A percentile compares a stretch with the other conserved stretches of the same genome.
Evolutionary conservation across 306 rosid species (phyloP).

Genomic region (Mimosa bimucronata): DNA sequence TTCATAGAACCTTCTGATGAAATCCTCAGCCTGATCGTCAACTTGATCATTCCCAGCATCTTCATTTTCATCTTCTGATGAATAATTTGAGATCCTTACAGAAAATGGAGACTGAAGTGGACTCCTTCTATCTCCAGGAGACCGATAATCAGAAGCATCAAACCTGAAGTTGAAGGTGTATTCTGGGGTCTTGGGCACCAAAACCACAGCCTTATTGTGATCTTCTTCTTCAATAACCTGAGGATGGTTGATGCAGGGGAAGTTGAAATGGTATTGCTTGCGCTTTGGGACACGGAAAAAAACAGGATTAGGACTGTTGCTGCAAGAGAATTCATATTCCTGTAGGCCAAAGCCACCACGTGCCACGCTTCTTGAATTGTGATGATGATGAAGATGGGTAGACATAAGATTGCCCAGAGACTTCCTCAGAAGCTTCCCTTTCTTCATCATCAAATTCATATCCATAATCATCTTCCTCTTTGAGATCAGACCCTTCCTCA

Average conservation of each 20-base stretch:
- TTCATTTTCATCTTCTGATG: slow-evolving; percentile 49
- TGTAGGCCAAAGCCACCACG: slow-evolving; percentile 41
- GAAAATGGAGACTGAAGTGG: slow-evolving; percentile 50
- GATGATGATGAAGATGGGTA: slow-evolving; percentile 32
- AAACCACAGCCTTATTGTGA: slow-evolving; percentile 29
- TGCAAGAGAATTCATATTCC: slow-evolving; percentile 59
- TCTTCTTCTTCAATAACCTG: slow-evolving; percentile 38
- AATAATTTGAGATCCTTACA: slow-evolving; percentile 50
- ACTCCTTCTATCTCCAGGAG: slow-evolving; percentile 41
- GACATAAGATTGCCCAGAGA: slow-evolving; percentile 51
- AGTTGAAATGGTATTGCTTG: slow-evolving; percentile 49
- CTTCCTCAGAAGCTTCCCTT: slow-evolving; percentile 53
- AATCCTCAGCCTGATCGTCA: slow-evolving; percentile 61
- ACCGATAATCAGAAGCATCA: slow-evolving; percentile 39
- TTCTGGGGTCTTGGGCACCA: slow-evolving; percentile 45
- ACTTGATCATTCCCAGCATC: slow-evolving; percentile 44
- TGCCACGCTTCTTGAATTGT: slow-evolving; percentile 26
- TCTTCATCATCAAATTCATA: slow-evolving; percentile 59
- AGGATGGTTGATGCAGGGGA: slow-evolving; percentile 54
- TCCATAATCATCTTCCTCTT: slow-evolving; percentile 61
- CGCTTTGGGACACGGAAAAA: slow-evolving; percentile 51
- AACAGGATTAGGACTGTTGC: slow-evolving; percentile 54
- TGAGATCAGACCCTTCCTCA: slow-evolving; percentile 54
- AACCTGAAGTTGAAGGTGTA: slow-evolving; percentile 38
- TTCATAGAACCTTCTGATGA: slow-evolving; percentile 58